Conservation (phyloP, 257 asterid species). For the Eucommia ulmoides region DNA sequence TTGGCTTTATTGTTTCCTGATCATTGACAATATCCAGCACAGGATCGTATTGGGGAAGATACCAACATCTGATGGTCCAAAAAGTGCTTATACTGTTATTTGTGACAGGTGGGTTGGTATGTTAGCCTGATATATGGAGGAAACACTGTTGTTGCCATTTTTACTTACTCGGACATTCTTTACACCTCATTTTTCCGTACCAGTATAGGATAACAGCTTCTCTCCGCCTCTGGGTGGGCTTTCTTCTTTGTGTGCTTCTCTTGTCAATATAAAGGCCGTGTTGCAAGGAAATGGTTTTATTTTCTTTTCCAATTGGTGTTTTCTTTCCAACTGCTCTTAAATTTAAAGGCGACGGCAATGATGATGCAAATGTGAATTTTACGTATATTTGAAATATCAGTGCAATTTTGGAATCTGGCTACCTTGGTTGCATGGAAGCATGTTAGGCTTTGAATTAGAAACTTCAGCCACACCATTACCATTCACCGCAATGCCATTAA, state of each 20-base stretch:
- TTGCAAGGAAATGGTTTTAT: neutral
- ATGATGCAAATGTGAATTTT: too few species aligned
- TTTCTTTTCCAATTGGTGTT: neutral
- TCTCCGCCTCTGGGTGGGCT: neutral
- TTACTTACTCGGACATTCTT: conserved; percentile 10
- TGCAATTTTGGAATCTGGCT: too few species aligned
- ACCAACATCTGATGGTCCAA: conserved; percentile 77
- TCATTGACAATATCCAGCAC: conserved; percentile 63
- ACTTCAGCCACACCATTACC: too few species aligned
- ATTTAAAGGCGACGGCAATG: too few species aligned
- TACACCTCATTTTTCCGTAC: neutral
- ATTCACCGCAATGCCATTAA: too few species aligned
- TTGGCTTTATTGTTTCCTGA: conserved; percentile 22
- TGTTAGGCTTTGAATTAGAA: too few species aligned
- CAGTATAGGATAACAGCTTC: neutral
- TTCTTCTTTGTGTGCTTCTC: neutral
- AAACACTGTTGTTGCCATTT: conserved; percentile 14
- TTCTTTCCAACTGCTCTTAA: too few species aligned
- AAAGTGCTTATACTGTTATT: conserved; percentile 67
- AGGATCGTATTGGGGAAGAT: conserved; percentile 97
- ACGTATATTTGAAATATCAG: too few species aligned
- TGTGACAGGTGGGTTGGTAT: conserved; percentile 92
- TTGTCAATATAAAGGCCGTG: neutral
- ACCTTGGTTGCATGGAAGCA: too few species aligned
- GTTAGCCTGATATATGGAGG: conserved; percentile 33